phyloP scores from a whole-genome alignment of 306 rosid genomes.

The Canavalia ensiformis region DNA sequence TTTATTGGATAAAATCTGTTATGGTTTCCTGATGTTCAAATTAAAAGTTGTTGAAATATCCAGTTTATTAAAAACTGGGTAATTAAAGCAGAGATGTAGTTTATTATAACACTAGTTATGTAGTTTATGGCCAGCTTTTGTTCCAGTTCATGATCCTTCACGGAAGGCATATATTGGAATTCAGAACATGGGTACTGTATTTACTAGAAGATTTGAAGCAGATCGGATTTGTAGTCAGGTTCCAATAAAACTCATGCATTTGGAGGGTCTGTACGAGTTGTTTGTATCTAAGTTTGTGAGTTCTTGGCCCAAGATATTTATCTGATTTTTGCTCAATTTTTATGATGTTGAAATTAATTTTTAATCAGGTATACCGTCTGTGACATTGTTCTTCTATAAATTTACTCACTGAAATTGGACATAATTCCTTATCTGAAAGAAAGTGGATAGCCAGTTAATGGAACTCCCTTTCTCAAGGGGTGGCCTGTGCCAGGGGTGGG shows the following conservation, averaged over 20 bases:
- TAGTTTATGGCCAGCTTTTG: conserved; percentile 93
- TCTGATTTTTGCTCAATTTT: conserved; percentile 18
- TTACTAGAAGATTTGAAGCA: conserved; percentile 82
- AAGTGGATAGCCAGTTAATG: conserved; percentile 6
- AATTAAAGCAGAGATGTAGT: conserved; percentile 37
- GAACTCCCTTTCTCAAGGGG: background rate
- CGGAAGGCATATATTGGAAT: conserved; percentile 84
- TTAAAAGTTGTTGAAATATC: background rate
- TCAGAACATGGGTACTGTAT: conserved; percentile 84
- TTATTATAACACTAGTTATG: conserved; percentile 43
- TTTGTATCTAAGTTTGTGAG: conserved; percentile 90
- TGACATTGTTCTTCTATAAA: conserved; percentile 25
- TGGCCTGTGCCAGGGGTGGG: background rate
- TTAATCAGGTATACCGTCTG: background rate
- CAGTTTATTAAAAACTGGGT: conserved; percentile 10
- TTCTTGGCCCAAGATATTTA: conserved; percentile 33
- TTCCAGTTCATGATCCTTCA: conserved; percentile 83
- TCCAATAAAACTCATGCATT: conserved; percentile 67
- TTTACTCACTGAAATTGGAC: conserved; percentile 29
- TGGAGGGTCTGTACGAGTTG: conserved; percentile 85
- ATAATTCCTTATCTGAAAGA: conserved; percentile 7
- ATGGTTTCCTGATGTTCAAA: conserved; percentile 22
- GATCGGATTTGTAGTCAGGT: conserved; percentile 74
- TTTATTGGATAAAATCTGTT: conserved; percentile 25
- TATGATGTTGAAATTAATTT: conserved; percentile 23